Evolutionary conservation across 1,284 basidiomycete genomes (phyloP), one percentile per base, ranked within the genome.

Genomic region (Trichosporon ovoides): DNA sequence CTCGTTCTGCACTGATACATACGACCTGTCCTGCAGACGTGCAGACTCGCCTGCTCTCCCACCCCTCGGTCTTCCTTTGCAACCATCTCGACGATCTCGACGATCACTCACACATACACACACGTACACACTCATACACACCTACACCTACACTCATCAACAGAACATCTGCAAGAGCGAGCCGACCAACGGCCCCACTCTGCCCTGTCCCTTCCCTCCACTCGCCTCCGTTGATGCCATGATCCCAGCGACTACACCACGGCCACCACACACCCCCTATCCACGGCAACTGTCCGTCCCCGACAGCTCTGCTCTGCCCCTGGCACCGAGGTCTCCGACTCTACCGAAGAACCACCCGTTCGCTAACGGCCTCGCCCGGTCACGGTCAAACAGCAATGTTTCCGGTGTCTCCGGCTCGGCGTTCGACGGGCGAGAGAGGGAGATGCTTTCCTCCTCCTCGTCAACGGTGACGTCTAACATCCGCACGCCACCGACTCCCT

Each of bases 261-360:
- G 43, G 16, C 43, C 43, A 14, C 4, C 5, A 4, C 28, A 4
- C 9, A 31, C 28, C 4, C 28, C 43, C 43, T n/a, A 12, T 31
- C 22, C 43, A 16, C 43, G 43, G 16, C 43, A 48, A 24, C 7
- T 48, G 28, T 31, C 28, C 6, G 14, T 19, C 5, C 24, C 28
- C 43, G 43, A 48, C 14, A 7, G 16, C 6, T 28, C 43, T 10
- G 22, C 24, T 1, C 43, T 48, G 12, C 43, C 43, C 11, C 43
- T 48, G 16, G 43, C 43, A 19, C 43, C 43, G 24, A 31, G 24
- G 24, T 48, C 43, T 2, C 43, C 43, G 43, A 48, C 43, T 6
- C 14, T 48, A 18, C 43, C 43, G 16, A 48, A 48, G 43, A 48
- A 48, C 43, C 43, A 48, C 24, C 43, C 43, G 2, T 48, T 48